phyloP scores from a whole-genome alignment of 352 stramenopile species.

The Globisporangium solare region DNA sequence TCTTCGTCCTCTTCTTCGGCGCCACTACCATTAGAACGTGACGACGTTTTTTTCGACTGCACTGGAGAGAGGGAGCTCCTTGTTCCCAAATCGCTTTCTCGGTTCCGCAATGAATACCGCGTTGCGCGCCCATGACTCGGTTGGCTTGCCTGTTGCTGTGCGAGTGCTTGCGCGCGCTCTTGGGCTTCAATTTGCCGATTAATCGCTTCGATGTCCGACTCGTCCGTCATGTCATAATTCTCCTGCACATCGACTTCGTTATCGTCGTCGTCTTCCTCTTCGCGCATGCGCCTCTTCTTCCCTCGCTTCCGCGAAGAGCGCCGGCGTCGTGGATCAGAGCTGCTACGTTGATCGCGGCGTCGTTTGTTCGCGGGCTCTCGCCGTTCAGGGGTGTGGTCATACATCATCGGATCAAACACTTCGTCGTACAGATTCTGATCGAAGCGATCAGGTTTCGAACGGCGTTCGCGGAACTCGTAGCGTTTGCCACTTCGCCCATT shows the following conservation, averaged over 20 bases:
- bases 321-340: slow-evolving; percentile 4
- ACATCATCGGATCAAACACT: slow-evolving; percentile 40
- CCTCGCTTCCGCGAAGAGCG: neutral
- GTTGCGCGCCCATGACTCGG: slow-evolving; percentile 22
- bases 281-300: slow-evolving; percentile 14
- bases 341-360: slow-evolving; percentile 7
- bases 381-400: slow-evolving; percentile 7
- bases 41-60: slow-evolving; percentile 15
- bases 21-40: neutral
- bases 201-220: slow-evolving; percentile 52
- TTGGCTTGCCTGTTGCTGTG: slow-evolving; percentile 17
- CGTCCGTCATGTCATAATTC: slow-evolving; percentile 31
- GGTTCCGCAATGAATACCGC: slow-evolving; percentile 58
- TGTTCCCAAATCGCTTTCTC: slow-evolving; percentile 26
- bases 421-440: slow-evolving; percentile 67
- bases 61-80: slow-evolving; percentile 24
- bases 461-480: slow-evolving; percentile 53
- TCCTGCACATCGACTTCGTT: slow-evolving; percentile 18
- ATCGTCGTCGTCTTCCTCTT: slow-evolving; percentile 22
- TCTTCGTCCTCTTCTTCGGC: slow-evolving; percentile 19
- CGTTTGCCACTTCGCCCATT: slow-evolving; percentile 13
- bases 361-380: slow-evolving; percentile 16
- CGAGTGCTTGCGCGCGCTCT: slow-evolving; percentile 29
- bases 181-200: slow-evolving; percentile 46
- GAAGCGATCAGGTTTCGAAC: slow-evolving; percentile 51